Conservation (phyloP, 2,329 filamentous ascomycete species). For the Diplodia scrobiculata region DNA sequence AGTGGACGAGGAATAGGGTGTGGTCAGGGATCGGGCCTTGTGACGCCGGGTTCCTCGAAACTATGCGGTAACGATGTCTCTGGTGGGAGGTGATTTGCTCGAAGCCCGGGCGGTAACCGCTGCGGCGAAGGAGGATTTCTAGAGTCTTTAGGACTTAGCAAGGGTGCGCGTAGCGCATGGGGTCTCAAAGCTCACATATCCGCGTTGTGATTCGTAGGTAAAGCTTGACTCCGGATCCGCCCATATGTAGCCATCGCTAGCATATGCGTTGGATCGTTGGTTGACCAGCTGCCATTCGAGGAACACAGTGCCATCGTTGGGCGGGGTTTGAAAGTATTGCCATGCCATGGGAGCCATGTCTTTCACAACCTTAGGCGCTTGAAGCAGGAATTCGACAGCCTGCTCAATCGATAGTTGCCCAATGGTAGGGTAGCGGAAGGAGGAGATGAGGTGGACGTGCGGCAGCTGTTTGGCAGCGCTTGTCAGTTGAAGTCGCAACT, state of each 20-base stretch:
- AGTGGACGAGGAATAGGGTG: constrained; percentile 88
- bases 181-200: constrained; percentile 56
- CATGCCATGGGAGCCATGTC: constrained; percentile 86
- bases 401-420: constrained; percentile 72
- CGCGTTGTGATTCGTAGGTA: constrained; percentile 67
- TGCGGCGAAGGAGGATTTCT: constrained; percentile 83
- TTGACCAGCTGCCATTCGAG: constrained; percentile 82
- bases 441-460: constrained; percentile 88
- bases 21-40: constrained; percentile 70
- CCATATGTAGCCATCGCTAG: constrained; percentile 93
- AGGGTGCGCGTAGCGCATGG: background rate
- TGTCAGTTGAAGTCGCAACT: constrained; percentile 23
- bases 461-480: constrained; percentile 60
- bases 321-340: constrained; percentile 83
- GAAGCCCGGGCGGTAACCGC: constrained; percentile 72
- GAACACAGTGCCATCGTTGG: constrained; percentile 73
- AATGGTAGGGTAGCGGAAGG: constrained; percentile 74
- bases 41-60: constrained; percentile 70
- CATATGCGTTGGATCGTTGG: constrained; percentile 70
- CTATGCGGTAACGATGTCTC: constrained; percentile 81
- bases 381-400: constrained; percentile 79
- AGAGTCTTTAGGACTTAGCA: constrained; percentile 63
- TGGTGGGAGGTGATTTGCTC: constrained; percentile 76
- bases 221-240: constrained; percentile 76
- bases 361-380: constrained; percentile 81